Evolutionary conservation across 1,284 basidiomycete species (phyloP).

Genomic region (Phenoliferia sp.): DNA sequence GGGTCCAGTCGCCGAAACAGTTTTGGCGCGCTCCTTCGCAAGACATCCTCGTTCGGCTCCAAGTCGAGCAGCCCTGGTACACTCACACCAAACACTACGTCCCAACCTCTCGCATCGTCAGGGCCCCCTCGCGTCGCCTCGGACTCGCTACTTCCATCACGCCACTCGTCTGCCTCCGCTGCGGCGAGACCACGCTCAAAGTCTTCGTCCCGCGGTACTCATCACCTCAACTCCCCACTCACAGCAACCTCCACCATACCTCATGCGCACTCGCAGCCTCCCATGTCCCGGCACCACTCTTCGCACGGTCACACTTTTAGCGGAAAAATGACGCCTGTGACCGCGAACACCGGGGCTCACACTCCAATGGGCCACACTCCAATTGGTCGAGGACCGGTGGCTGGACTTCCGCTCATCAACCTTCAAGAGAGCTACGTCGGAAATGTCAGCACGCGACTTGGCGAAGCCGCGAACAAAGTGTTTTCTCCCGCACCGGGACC

Average conservation of each 20-base stretch:
- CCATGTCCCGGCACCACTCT: background rate
- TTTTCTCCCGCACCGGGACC: slow-evolving; percentile 21
- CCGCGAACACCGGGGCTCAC: background rate
- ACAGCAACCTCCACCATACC: background rate
- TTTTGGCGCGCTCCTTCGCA: background rate
- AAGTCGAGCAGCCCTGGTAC: background rate
- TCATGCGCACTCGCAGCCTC: background rate
- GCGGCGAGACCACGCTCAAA: background rate
- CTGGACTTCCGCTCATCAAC: slow-evolving; percentile 13
- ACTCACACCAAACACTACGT: background rate
- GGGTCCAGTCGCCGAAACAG: background rate
- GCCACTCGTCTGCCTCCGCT: background rate
- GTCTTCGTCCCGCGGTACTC: too few relatives aligned
- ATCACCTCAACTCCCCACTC: background rate
- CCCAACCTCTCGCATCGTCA: background rate
- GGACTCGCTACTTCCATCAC: slow-evolving; percentile 1
- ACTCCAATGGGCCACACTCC: background rate
- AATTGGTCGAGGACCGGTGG: background rate
- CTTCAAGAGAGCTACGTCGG: slow-evolving; percentile 35
- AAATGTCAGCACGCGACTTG: slow-evolving; percentile 31
- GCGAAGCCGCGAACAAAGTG: slow-evolving; percentile 36
- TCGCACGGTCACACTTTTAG: background rate
- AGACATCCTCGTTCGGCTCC: background rate
- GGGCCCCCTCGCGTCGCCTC: background rate
- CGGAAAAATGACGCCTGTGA: background rate